Conservation (phyloP, 2,329 filamentous ascomycete species). For the Claviceps pusilla region DNA sequence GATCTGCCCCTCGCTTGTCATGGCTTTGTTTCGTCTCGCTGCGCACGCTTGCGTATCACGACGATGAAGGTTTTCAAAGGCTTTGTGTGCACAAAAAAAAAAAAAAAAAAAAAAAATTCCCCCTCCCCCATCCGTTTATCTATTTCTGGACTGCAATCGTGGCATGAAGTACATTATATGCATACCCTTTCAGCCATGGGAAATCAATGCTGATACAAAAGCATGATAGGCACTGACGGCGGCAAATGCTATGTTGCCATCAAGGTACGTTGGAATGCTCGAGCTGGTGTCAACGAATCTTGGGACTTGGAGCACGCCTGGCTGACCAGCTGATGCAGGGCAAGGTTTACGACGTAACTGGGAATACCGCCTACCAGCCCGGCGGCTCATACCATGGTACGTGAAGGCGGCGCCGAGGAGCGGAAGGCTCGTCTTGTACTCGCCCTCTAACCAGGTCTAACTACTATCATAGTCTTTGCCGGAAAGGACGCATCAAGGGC, state of each 20-base stretch:
- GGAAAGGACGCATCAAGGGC: constrained; percentile 93
- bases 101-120: too few species aligned
- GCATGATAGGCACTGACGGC: constrained; percentile 43
- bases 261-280: constrained; percentile 35
- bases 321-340: constrained; percentile 38
- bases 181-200: neutral
- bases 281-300: neutral
- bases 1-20: neutral
- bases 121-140: too few species aligned
- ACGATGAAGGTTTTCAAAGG: neutral
- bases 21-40: neutral
- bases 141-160: neutral
- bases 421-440: neutral
- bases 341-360: constrained; percentile 84
- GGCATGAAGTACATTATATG: neutral
- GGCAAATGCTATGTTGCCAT: constrained; percentile 54
- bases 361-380: constrained; percentile 72
- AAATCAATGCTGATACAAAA: neutral
- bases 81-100: neutral
- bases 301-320: neutral
- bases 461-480: constrained; percentile 56
- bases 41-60: neutral
- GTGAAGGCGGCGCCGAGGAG: constrained; percentile 11
- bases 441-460: neutral
- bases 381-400: constrained; percentile 75